phyloP scores from a whole-genome alignment of 306 rosid genomes.

The Albizia julibrissin region DNA sequence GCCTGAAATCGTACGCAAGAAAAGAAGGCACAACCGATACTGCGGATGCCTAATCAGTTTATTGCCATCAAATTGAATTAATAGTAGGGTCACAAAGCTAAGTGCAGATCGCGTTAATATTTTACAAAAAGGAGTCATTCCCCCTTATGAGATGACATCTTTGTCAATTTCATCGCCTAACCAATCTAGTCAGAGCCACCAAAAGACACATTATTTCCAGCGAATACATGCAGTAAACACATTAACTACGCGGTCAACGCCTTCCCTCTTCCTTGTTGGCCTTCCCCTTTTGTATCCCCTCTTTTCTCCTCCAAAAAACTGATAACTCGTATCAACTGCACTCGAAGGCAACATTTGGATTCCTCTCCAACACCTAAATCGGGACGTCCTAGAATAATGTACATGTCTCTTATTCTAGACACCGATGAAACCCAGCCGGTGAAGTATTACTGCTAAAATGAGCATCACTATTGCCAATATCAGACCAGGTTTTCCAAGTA shows the following conservation, averaged over 20 bases:
- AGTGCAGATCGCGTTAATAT: conserved; percentile 24
- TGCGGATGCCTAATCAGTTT: neutral
- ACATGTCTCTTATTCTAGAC: conserved; percentile 44
- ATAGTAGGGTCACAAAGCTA: conserved; percentile 10
- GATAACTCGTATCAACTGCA: neutral
- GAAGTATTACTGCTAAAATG: conserved; percentile 80
- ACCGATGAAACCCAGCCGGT: conserved; percentile 85
- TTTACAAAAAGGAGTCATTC: conserved; percentile 7
- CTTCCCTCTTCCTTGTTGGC: neutral
- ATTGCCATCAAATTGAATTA: neutral
- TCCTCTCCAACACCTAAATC: conserved; percentile 16
- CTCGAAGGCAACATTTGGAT: neutral
- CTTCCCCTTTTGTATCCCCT: conserved; percentile 27
- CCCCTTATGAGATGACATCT: conserved; percentile 36
- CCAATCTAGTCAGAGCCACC: neutral
- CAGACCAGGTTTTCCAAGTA: conserved; percentile 83
- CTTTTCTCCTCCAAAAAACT: conserved; percentile 10
- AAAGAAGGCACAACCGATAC: neutral
- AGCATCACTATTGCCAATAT: conserved; percentile 82
- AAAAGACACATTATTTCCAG: neutral
- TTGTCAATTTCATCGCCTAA: conserved; percentile 24
- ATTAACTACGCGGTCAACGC: neutral
- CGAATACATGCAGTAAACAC: neutral
- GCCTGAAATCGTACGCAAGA: neutral
- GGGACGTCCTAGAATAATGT: conserved; percentile 13